These are phyloP conservation scores for Magnusiomyces fungicola DNA, from an alignment of 1,139 yeast species.

Conservation along the genomic window DNA sequence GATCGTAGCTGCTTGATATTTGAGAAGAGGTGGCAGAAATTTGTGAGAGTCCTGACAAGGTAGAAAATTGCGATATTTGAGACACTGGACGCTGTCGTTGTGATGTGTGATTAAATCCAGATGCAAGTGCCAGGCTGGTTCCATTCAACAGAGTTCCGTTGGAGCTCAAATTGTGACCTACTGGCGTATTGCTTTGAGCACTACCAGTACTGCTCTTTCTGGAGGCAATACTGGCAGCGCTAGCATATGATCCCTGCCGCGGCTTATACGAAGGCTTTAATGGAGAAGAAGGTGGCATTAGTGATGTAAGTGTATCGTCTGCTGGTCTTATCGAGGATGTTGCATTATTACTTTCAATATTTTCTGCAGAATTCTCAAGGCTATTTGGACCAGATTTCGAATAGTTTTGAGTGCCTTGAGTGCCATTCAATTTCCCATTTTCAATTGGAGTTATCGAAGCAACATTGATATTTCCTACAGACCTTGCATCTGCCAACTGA, in stretches of 20 bases:
- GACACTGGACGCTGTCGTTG: slow-evolving; percentile 52
- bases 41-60: slow-evolving; percentile 49
- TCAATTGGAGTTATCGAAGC: too few species aligned
- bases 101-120: neutral
- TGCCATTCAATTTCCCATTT: too few species aligned
- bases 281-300: too few species aligned
- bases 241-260: neutral
- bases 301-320: too few species aligned
- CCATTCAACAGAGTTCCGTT: slow-evolving; percentile 4
- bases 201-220: neutral
- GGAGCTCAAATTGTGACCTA: too few species aligned
- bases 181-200: neutral
- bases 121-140: neutral
- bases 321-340: too few species aligned
- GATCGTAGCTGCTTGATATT: slow-evolving; percentile 15
- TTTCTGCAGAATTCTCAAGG: too few species aligned
- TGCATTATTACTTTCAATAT: too few species aligned
- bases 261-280: too few species aligned
- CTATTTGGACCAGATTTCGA: too few species aligned
- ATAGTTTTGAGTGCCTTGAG: too few species aligned
- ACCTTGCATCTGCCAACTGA: neutral
- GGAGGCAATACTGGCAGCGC: neutral
- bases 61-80: slow-evolving; percentile 56
- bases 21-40: slow-evolving; percentile 29
- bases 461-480: neutral